Conservation (phyloP, 2,329 filamentous ascomycete genomes). For the Fonsecaea multimorphosa region DNA sequence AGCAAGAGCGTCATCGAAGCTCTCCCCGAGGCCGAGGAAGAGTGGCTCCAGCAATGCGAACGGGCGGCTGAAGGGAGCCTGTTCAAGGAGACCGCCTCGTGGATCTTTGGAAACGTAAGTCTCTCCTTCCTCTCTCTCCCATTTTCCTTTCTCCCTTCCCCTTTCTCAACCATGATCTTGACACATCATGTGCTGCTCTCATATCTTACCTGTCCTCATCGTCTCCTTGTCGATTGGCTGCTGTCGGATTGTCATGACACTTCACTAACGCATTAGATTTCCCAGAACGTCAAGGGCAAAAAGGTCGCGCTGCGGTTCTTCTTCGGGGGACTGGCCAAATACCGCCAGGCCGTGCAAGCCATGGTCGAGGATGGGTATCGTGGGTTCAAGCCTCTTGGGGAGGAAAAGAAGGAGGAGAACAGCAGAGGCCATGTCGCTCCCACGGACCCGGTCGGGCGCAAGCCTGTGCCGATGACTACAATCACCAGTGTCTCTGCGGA, state of each 20-base stretch:
- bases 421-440: neutral
- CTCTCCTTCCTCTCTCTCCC: neutral
- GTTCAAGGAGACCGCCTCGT: slow-evolving; percentile 57
- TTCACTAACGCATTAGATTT: neutral
- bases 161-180: too few relatives aligned
- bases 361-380: slow-evolving; percentile 20
- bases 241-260: too few relatives aligned
- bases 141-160: neutral
- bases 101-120: slow-evolving; percentile 59
- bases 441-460: neutral
- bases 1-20: slow-evolving; percentile 54
- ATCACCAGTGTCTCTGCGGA: neutral
- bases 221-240: neutral
- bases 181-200: neutral
- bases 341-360: slow-evolving; percentile 7
- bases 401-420: neutral
- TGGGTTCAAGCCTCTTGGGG: slow-evolving; percentile 13
- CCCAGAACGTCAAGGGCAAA: slow-evolving; percentile 59
- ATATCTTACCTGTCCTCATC: neutral
- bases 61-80: slow-evolving; percentile 43
- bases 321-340: slow-evolving; percentile 33
- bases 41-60: slow-evolving; percentile 58
- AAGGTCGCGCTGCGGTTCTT: slow-evolving; percentile 30
- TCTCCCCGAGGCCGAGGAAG: slow-evolving; percentile 51
- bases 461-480: neutral